These are phyloP conservation scores for Tricladium varicosporioides DNA, from an alignment of 2,329 filamentous ascomycete genomes.

Conservation along the genomic window DNA sequence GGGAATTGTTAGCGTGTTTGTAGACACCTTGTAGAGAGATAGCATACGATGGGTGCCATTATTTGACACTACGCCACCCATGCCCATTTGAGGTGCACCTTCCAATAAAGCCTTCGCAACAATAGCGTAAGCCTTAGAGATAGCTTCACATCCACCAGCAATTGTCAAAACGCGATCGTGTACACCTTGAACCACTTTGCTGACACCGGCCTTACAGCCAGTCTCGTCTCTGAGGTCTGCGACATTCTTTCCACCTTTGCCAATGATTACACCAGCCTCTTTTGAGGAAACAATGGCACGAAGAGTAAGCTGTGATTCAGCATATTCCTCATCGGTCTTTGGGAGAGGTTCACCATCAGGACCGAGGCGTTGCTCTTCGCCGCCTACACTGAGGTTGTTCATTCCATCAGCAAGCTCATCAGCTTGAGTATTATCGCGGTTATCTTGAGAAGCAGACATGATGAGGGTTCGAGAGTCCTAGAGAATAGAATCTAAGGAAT, in stretches of 20 bases:
- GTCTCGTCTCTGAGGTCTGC: conserved; percentile 96
- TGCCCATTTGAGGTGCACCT: conserved; percentile 90
- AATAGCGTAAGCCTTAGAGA: conserved; percentile 88
- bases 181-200: conserved; percentile 97
- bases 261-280: conserved; percentile 98
- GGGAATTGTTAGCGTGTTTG: background rate
- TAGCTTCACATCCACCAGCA: conserved; percentile 82
- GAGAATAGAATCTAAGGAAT: background rate
- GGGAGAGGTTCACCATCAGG: conserved; percentile 76
- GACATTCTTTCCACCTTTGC: conserved; percentile 97
- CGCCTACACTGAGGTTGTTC: conserved; percentile 65
- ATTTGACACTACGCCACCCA: conserved; percentile 84
- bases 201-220: conserved; percentile 95
- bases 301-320: conserved; percentile 85
- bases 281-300: conserved; percentile 98
- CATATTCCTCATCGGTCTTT: conserved; percentile 97
- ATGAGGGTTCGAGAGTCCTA: conserved; percentile 7
- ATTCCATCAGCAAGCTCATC: conserved; percentile 59
- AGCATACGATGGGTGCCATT: conserved; percentile 91
- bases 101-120: conserved; percentile 90
- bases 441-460: conserved; percentile 34
- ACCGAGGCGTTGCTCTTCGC: conserved; percentile 58
- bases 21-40: too few relatives aligned
- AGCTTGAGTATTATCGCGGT: conserved; percentile 28
- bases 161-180: conserved; percentile 97